Percentiles rank a stretch among this genome's conserved stretches.
Evolutionary conservation across 225 moss, liverwort and hornwort species (phyloP).

Genomic region (Polytrichum commune): DNA sequence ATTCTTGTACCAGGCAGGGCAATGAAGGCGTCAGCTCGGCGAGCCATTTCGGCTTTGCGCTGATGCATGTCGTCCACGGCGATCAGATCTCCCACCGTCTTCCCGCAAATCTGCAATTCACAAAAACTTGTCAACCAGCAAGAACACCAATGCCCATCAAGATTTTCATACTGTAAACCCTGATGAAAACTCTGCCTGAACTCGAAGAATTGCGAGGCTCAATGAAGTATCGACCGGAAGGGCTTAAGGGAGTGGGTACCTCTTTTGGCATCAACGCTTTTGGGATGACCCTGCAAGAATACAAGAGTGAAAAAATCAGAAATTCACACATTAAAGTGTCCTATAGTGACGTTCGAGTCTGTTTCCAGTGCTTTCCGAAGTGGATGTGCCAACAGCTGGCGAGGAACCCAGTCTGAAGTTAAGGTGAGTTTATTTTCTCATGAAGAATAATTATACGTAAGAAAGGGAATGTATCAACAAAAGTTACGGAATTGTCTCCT

Average conservation of each 20-base stretch:
- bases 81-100: slow-evolving; percentile 39
- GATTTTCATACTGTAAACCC: neutral
- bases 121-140: neutral
- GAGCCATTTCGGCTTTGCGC: slow-evolving; percentile 56
- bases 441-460: neutral
- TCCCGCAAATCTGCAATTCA: slow-evolving; percentile 26
- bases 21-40: slow-evolving; percentile 41
- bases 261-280: slow-evolving; percentile 10
- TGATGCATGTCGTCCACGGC: slow-evolving; percentile 49
- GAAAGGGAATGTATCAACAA: neutral
- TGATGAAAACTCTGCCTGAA: neutral
- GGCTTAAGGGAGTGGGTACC: neutral
- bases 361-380: neutral
- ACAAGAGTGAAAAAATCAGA: neutral
- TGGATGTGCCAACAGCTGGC: neutral
- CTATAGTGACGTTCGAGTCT: no score
- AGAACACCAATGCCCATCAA: neutral
- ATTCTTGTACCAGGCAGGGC: slow-evolving; percentile 28
- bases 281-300: slow-evolving; percentile 5
- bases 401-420: neutral
- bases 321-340: no score
- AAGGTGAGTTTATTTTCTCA: neutral
- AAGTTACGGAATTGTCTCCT: neutral
- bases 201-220: neutral
- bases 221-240: neutral